Evolutionary conservation across 371 early-diverging fungal species (phyloP).

Genomic region (Umbelopsis sp.): DNA sequence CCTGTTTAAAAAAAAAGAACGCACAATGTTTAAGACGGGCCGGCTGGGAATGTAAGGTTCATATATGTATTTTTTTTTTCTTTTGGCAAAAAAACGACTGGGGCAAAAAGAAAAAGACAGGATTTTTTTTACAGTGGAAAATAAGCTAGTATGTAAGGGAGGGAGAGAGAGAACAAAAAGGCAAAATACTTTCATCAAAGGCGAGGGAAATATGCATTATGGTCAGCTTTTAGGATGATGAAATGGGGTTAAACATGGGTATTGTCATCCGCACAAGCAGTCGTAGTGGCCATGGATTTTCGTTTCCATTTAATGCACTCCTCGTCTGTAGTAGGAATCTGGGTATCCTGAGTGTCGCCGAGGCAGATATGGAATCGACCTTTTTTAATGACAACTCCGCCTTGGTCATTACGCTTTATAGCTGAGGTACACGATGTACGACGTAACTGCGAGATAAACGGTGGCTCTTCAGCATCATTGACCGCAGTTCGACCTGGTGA

Average conservation of each 20-base stretch:
- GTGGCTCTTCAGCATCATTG: background rate
- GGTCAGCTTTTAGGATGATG: background rate
- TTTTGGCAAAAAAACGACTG: too few relatives aligned
- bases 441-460: conserved; percentile 12
- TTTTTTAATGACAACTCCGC: conserved; percentile 15
- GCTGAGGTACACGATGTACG: conserved; percentile 14
- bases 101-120: too few relatives aligned
- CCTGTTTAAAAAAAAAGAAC: too few relatives aligned
- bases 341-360: conserved; percentile 7
- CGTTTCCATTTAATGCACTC: conserved; percentile 14
- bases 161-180: too few relatives aligned
- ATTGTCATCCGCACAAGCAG: conserved; percentile 9
- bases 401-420: conserved; percentile 16
- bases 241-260: background rate
- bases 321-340: conserved; percentile 9
- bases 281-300: conserved; percentile 4
- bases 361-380: conserved; percentile 16
- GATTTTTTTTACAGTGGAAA: conserved; percentile 1
- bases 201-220: background rate
- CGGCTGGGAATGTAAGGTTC: too few relatives aligned
- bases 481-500: background rate
- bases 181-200: too few relatives aligned
- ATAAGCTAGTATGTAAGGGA: background rate
- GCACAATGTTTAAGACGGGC: too few relatives aligned
- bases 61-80: too few relatives aligned